Base-by-base conservation (phyloP, 2,329 filamentous ascomycete genomes). In the Cladobotryum mycophilum region DNA sequence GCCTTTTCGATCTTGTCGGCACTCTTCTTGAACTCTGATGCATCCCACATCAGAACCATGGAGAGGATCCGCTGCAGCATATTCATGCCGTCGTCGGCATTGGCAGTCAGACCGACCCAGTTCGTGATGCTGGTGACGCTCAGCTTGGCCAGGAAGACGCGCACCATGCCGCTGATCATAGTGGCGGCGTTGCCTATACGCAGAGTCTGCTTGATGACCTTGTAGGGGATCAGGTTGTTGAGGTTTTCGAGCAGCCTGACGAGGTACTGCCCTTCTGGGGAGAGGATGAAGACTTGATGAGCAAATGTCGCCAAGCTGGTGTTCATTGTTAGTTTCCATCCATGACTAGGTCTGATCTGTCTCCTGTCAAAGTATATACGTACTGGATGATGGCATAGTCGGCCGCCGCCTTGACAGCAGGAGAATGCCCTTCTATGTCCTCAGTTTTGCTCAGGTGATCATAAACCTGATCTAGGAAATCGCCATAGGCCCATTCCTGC, bases 71-170 rank as follows among this genome's bases (percentile, higher is more conserved):
- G 71, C 66, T 92, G 88, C 56, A 93, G 66, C 8, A 92, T 65
- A 62, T 91, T 93, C 85, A 89, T 88, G 43, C 88, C 88, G 57
- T 90, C 86, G 55, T 89, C 82, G 1, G 84, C 79, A 43, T 81
- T 81, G 43, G 80, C 78, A 0, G 85, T 90, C 37, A 89, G 64
- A 0, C 88, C 87, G 11, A 91, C 77, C 85, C 85, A 92, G 63
- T 90, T 91, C 4, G 88, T 89, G 46, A 92, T 69, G 7, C 82
- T 82, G 2, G 81, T 82, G 4, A 92, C 74, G 56, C 85, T 87
- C 51, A 90, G 71, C 68, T 93, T 93, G n/a, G 87, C 83, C 13
- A 93, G 74, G 14, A 91, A 74, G 14, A 92, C 70, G 48, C 76
- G 79, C 64, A 88, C 77, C 76, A 92, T 84, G 52, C 78, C 87